A percentile compares a stretch with the other conserved stretches of the same genome.
These are phyloP conservation scores for Chaetomium olivaceum DNA, from an alignment of 2,329 filamentous ascomycete species.

Conservation along the genomic window DNA sequence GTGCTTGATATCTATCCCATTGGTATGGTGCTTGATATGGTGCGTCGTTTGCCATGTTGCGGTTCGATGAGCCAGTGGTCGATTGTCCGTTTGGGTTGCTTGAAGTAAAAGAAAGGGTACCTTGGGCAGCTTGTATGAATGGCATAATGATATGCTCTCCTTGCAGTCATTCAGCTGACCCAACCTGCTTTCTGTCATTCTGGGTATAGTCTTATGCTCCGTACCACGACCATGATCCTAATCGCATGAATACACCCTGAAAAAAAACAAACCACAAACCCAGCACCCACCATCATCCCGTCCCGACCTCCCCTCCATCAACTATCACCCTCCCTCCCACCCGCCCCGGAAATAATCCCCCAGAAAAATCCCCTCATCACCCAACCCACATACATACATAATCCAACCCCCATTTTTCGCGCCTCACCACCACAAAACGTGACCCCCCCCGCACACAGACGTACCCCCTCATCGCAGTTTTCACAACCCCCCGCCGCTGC, in stretches of 20 bases:
- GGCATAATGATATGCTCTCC: neutral
- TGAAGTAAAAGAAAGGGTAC: neutral
- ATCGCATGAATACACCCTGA: neutral
- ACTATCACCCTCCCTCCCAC: neutral
- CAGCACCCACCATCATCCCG: too few species aligned
- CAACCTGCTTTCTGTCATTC: neutral
- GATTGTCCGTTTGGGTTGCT: neutral
- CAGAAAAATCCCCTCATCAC: neutral
- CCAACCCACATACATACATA: neutral
- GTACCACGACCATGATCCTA: neutral
- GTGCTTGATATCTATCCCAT: neutral
- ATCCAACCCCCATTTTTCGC: neutral
- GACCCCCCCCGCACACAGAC: too few species aligned
- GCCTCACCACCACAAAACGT: too few species aligned
- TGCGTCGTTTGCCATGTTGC: neutral
- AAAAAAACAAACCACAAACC: neutral
- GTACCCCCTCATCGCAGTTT: too few species aligned
- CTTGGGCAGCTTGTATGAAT: neutral
- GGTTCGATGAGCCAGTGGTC: neutral
- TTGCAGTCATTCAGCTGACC: neutral
- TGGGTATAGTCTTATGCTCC: neutral
- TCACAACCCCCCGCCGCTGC: slow-evolving; percentile 51
- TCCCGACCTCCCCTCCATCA: too few species aligned
- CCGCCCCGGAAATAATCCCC: too few species aligned
- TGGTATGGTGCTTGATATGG: neutral